These are phyloP conservation scores for Chaetomiaceae sp. DNA, from an alignment of 2,329 filamentous ascomycete species.

Conservation along the genomic window DNA sequence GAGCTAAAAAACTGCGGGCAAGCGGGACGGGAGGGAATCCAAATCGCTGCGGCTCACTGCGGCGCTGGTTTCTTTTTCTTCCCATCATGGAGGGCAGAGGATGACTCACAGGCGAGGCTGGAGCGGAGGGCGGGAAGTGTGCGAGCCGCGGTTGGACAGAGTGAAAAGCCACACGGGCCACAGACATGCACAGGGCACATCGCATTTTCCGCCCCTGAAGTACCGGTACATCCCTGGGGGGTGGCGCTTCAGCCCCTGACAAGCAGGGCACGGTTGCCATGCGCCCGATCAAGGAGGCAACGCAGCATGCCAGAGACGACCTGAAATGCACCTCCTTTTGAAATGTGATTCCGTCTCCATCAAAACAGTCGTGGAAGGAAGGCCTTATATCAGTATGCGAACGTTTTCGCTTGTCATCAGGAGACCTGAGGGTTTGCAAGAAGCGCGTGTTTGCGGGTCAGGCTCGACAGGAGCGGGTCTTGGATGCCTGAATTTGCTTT, in stretches of 20 bases:
- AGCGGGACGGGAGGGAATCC: too few species aligned
- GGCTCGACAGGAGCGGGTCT: too few species aligned
- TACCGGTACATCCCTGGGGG: conserved; percentile 20
- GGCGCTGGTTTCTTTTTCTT: not conserved
- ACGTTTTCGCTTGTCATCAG: too few species aligned
- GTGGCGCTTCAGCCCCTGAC: conserved; percentile 13
- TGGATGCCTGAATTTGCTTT: too few species aligned
- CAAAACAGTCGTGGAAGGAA: too few species aligned
- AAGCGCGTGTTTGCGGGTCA: too few species aligned
- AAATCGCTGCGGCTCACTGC: not conserved
- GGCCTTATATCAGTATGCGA: too few species aligned
- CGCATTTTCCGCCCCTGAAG: conserved; percentile 11
- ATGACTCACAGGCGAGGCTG: conserved; percentile 26
- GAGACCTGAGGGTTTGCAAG: too few species aligned
- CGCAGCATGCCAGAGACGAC: not conserved
- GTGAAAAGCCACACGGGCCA: conserved; percentile 24
- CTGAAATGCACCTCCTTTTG: not conserved
- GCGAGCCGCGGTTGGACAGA: conserved; percentile 17
- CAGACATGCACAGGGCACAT: conserved; percentile 13
- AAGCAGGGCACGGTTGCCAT: conserved; percentile 15
- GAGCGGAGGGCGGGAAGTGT: conserved; percentile 10
- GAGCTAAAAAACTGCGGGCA: not conserved
- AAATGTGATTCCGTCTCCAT: too few species aligned
- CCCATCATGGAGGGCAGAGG: not conserved
- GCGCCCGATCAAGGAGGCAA: conserved; percentile 4